Conservation (phyloP, 495 filamentous ascomycete species). For the Xylaria longipes region DNA sequence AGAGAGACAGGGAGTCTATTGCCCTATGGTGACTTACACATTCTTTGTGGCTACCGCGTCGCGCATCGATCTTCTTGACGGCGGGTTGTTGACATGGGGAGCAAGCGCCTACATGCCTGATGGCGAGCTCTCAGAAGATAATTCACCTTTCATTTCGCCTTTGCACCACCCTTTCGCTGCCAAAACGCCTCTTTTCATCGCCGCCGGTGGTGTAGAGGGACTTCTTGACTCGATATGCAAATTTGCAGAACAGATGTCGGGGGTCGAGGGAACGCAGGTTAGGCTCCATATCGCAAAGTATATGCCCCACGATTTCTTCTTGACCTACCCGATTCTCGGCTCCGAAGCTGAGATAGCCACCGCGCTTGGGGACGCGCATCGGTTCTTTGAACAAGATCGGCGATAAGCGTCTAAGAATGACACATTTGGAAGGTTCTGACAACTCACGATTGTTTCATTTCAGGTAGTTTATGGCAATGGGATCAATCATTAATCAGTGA, state of each 20-base stretch:
- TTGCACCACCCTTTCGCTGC: constrained; percentile 17
- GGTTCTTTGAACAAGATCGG: not conserved
- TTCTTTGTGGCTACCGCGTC: too few relatives aligned
- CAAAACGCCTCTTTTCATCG: constrained; percentile 9
- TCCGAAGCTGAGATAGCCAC: not conserved
- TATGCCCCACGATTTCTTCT: constrained; percentile 3
- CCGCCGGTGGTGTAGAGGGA: constrained; percentile 4
- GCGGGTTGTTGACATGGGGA: constrained; percentile 11
- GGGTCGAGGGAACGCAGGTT: not conserved
- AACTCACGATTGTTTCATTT: too few relatives aligned
- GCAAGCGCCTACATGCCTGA: constrained; percentile 13
- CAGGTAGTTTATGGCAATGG: too few relatives aligned
- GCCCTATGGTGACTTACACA: too few relatives aligned
- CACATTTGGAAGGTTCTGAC: too few relatives aligned
- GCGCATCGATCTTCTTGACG: not conserved
- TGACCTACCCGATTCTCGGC: not conserved
- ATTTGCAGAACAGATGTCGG: constrained; percentile 14
- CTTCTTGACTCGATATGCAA: not conserved
- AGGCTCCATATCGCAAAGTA: not conserved
- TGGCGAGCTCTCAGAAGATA: not conserved
- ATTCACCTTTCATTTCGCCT: constrained; percentile 2
- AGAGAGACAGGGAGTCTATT: too few relatives aligned
- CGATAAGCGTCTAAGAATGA: not conserved
- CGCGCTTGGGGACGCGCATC: not conserved
- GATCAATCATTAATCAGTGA: too few relatives aligned